phyloP scores from a whole-genome alignment of 176 grass and related monocot genomes.

The Hordeum marinum region DNA sequence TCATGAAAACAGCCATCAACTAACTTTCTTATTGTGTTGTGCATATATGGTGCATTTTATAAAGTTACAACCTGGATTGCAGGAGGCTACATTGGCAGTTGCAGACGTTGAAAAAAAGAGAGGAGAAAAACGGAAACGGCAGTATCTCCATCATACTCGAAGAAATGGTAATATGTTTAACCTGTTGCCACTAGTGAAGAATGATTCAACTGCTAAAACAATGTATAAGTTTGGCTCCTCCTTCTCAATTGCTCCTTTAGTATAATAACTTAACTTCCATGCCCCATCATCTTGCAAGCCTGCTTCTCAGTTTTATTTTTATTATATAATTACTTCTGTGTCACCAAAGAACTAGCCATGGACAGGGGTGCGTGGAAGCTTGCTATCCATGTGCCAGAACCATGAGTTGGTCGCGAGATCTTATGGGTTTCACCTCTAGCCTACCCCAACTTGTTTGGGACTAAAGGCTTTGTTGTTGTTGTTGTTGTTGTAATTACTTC shows the following conservation, averaged over 20 bases:
- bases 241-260: neutral
- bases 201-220: neutral
- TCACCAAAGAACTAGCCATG: no score
- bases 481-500: neutral
- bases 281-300: neutral
- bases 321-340: neutral
- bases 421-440: no score
- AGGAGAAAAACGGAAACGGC: slow-evolving; percentile 54
- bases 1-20: neutral
- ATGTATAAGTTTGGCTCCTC: neutral
- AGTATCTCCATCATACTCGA: slow-evolving; percentile 41
- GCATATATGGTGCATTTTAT: neutral
- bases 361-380: no score
- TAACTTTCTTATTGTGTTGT: slow-evolving; percentile 8
- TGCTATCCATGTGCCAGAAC: no score
- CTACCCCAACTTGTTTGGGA: no score
- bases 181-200: neutral
- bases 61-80: slow-evolving; percentile 15
- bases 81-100: slow-evolving; percentile 82
- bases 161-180: slow-evolving; percentile 45
- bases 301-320: neutral
- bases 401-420: no score
- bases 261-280: neutral
- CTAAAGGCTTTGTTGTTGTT: no score
- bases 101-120: slow-evolving; percentile 83